A percentile compares a stretch with the other conserved stretches of the same genome.
These are phyloP conservation scores for Penicillium sp. DNA, from an alignment of 2,329 filamentous ascomycete genomes.

Conservation along the genomic window DNA sequence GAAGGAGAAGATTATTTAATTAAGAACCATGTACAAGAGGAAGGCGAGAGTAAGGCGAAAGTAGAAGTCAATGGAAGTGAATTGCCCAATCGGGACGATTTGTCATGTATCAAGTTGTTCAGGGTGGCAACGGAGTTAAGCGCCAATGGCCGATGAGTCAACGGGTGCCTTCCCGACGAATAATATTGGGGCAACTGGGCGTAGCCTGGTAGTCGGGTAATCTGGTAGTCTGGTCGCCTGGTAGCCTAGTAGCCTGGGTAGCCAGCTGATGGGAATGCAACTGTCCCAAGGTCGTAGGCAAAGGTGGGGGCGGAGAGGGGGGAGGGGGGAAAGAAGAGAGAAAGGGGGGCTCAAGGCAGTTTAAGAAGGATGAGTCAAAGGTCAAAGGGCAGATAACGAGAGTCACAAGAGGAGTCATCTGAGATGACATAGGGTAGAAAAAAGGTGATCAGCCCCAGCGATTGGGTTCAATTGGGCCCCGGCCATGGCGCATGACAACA, in stretches of 20 bases:
- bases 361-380: constrained; percentile 15
- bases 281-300: neutral
- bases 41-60: neutral
- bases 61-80: constrained; percentile 24
- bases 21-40: neutral
- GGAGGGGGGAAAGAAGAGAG: neutral
- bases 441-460: neutral
- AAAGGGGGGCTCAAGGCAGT: neutral
- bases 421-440: neutral
- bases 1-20: neutral
- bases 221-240: neutral
- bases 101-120: constrained; percentile 17
- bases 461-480: neutral
- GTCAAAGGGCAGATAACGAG: constrained; percentile 6
- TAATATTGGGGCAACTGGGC: neutral
- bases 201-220: neutral
- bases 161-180: neutral
- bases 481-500: neutral
- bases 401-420: constrained; percentile 7
- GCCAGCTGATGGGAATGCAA: neutral
- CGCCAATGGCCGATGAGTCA: constrained; percentile 20
- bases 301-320: neutral
- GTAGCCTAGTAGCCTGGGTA: too few species aligned
- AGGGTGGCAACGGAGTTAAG: constrained; percentile 21
- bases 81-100: constrained; percentile 17